phyloP scores from a whole-genome alignment of 169 alveolate genomes.

The Prorocentrum cordatum region DNA sequence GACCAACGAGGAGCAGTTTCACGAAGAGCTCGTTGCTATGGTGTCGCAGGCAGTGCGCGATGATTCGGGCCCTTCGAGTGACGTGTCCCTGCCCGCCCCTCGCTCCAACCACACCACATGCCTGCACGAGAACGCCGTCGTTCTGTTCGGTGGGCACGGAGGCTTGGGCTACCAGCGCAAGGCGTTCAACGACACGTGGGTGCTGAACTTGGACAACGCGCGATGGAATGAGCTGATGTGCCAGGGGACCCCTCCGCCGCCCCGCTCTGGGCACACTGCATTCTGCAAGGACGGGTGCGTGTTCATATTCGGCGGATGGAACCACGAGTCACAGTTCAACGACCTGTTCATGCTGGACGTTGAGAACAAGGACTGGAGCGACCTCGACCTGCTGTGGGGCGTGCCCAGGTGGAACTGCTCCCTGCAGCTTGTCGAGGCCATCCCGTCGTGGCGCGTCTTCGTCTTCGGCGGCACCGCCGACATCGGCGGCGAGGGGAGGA shows the following conservation, averaged over 20 bases:
- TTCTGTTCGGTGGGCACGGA: conserved; percentile 84
- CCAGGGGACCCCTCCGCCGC: conserved; percentile 84
- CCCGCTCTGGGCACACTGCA: conserved; percentile 75
- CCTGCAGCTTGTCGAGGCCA: conserved; percentile 86
- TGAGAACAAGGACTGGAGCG: conserved; percentile 84
- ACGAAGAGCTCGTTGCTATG: conserved; percentile 3
- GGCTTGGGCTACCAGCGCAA: conserved; percentile 81
- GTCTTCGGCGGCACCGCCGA: conserved; percentile 88
- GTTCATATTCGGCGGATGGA: conserved; percentile 87
- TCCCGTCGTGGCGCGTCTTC: conserved; percentile 89
- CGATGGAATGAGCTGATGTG: conserved; percentile 80
- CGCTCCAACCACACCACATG: not conserved
- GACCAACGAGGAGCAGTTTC: conserved; percentile 36
- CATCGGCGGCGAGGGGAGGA: conserved; percentile 55
- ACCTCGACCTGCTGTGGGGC: conserved; percentile 82
- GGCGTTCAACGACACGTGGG: conserved; percentile 82
- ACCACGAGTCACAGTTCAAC: conserved; percentile 81
- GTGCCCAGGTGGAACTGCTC: conserved; percentile 90
- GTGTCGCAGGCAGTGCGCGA: not conserved
- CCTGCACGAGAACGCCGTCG: conserved; percentile 13
- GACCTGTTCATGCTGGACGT: conserved; percentile 81
- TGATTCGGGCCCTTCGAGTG: not conserved
- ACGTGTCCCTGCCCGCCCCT: not conserved
- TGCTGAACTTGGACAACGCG: conserved; percentile 79
- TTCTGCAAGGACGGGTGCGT: conserved; percentile 78